Conservation (phyloP, 176 grass and related monocot species). For the Poa annua region DNA sequence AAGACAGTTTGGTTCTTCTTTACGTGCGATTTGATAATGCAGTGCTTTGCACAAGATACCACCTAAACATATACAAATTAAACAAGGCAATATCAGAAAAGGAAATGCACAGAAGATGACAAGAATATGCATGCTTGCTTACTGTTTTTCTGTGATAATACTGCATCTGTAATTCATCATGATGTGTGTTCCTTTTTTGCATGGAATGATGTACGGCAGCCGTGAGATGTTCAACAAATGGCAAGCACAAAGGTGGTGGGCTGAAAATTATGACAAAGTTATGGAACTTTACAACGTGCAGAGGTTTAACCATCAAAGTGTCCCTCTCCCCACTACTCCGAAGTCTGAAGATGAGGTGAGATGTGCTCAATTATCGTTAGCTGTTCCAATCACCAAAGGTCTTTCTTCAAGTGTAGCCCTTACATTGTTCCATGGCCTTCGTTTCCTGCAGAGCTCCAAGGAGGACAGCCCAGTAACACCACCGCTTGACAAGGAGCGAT, state of each 20-base stretch:
- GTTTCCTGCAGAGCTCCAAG: constrained; percentile 66
- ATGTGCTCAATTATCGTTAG: background rate
- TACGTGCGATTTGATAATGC: background rate
- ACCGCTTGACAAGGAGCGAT: constrained; percentile 72
- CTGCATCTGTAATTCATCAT: constrained; percentile 30
- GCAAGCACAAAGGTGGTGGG: constrained; percentile 98
- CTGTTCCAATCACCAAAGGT: background rate
- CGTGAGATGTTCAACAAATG: constrained; percentile 98
- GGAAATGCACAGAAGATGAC: background rate
- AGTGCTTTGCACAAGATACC: background rate
- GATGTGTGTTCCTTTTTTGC: background rate
- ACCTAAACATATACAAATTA: background rate
- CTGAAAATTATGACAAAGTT: constrained; percentile 96
- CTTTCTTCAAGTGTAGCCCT: background rate
- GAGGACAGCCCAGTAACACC: constrained; percentile 80
- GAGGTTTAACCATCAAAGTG: constrained; percentile 73
- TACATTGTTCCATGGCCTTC: background rate
- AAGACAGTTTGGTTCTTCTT: background rate
- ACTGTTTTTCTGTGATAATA: background rate
- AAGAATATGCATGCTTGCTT: constrained; percentile 2
- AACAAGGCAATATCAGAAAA: background rate
- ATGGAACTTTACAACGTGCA: constrained; percentile 98
- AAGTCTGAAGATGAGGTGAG: constrained; percentile 88
- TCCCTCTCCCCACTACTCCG: constrained; percentile 80
- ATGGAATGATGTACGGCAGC: constrained; percentile 45